Conservation (phyloP, 768 basidiomycete species). For the Podaxis sp. region DNA sequence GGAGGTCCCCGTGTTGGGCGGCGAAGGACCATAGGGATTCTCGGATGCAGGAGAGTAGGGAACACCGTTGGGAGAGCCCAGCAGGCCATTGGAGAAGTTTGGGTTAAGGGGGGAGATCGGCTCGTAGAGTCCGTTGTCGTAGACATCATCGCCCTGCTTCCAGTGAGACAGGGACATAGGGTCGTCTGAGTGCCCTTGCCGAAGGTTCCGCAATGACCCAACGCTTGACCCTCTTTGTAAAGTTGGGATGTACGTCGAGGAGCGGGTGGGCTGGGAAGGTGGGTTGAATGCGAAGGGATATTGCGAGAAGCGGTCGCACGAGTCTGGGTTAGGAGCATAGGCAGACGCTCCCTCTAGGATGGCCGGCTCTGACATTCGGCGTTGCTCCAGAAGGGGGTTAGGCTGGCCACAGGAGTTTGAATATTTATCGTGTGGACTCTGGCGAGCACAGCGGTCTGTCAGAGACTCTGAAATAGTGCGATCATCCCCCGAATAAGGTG, state of each 20-base stretch:
- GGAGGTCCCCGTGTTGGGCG: slow-evolving; percentile 59
- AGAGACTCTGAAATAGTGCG: slow-evolving; percentile 33
- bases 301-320: slow-evolving; percentile 26
- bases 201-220: slow-evolving; percentile 40
- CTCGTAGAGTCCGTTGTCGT: slow-evolving; percentile 34
- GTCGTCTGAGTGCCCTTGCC: slow-evolving; percentile 33
- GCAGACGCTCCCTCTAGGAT: slow-evolving; percentile 36
- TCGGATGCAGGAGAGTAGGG: slow-evolving; percentile 44
- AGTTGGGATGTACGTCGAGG: slow-evolving; percentile 35
- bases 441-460: slow-evolving; percentile 35
- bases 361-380: slow-evolving; percentile 68
- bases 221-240: slow-evolving; percentile 43
- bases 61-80: slow-evolving; percentile 30
- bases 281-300: slow-evolving; percentile 35
- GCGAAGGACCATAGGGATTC: slow-evolving; percentile 55
- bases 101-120: slow-evolving; percentile 54
- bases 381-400: slow-evolving; percentile 44
- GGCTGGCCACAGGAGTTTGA: slow-evolving; percentile 25
- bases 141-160: slow-evolving; percentile 33
- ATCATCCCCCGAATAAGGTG: slow-evolving; percentile 38
- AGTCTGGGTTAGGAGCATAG: slow-evolving; percentile 30
- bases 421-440: slow-evolving; percentile 27
- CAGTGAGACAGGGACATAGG: slow-evolving; percentile 29
- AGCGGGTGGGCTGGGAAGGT: slow-evolving; percentile 26
- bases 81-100: slow-evolving; percentile 41